These are phyloP conservation scores for Alternaria longipes DNA, from an alignment of 2,329 filamentous ascomycete species.

Conservation along the genomic window DNA sequence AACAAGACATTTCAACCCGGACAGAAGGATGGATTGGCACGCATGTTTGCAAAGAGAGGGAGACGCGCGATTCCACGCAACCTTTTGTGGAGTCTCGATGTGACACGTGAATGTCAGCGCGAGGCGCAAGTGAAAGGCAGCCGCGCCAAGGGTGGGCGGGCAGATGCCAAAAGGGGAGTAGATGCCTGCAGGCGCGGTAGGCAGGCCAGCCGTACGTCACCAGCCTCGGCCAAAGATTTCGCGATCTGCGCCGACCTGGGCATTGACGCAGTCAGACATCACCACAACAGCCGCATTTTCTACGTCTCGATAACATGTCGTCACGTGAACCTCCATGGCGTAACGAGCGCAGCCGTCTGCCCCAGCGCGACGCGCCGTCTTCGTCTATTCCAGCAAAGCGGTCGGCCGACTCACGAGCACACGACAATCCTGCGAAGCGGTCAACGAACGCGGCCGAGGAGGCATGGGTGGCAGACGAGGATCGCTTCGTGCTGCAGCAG, in stretches of 20 bases:
- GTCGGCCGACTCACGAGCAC: constrained; percentile 54
- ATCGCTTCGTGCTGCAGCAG: constrained; percentile 94
- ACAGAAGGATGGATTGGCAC: not conserved
- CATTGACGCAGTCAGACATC: not conserved
- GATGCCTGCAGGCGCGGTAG: constrained; percentile 10
- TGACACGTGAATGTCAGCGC: not conserved
- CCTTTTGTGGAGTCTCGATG: not conserved
- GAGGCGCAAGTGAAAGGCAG: constrained; percentile 22
- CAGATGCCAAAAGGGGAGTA: constrained; percentile 6
- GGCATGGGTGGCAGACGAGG: constrained; percentile 89
- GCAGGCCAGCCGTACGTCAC: constrained; percentile 32
- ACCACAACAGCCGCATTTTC: not conserved
- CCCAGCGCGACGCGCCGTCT: constrained; percentile 33
- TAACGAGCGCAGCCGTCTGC: constrained; percentile 29
- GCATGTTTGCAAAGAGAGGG: not conserved
- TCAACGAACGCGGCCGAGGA: constrained; percentile 58
- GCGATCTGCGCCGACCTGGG: constrained; percentile 4
- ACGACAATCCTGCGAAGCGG: constrained; percentile 52
- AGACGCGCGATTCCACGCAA: not conserved
- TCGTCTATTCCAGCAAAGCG: constrained; percentile 55
- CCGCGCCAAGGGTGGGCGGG: constrained; percentile 8
- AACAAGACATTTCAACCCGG: constrained; percentile 41
- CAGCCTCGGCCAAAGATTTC: constrained; percentile 27
- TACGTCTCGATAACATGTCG: constrained; percentile 31
- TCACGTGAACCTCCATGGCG: constrained; percentile 49